Evolutionary conservation across 139 green algal genomes (phyloP).

Genomic region (Chara braunii): DNA sequence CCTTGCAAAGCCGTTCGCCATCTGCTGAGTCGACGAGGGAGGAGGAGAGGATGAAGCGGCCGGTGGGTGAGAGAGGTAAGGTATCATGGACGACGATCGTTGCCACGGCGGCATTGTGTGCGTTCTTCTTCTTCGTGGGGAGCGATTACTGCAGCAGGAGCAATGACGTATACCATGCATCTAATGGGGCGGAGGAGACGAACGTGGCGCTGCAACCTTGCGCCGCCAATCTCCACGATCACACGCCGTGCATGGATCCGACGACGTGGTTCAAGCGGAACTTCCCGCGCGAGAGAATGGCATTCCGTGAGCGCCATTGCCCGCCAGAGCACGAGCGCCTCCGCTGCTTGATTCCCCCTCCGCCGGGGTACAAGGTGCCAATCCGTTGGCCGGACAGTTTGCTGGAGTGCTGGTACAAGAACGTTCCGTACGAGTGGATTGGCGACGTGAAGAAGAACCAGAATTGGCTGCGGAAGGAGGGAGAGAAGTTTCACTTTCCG

Average conservation of each 20-base stretch:
- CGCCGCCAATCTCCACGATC: not conserved
- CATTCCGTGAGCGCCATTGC: slow-evolving; percentile 16
- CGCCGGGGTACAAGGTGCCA: slow-evolving; percentile 1
- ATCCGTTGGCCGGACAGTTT: slow-evolving; percentile 2
- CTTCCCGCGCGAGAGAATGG: not conserved
- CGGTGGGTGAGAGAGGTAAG: no score
- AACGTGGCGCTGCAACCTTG: no score
- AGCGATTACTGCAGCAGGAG: no score
- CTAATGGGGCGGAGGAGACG: no score
- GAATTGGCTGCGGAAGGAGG: slow-evolving; percentile 23
- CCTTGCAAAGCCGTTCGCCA: no score
- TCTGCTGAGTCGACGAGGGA: no score
- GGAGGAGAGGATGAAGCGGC: no score
- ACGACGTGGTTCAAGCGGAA: not conserved
- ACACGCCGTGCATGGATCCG: slow-evolving; percentile 10
- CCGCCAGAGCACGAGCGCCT: not conserved
- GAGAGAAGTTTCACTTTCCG: slow-evolving; percentile 11
- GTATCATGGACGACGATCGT: no score
- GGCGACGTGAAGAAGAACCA: slow-evolving; percentile 8
- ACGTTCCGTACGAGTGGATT: slow-evolving; percentile 20
- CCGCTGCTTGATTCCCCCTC: slow-evolving; percentile 1
- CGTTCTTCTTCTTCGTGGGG: no score
- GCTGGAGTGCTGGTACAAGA: slow-evolving; percentile 6
- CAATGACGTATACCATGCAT: no score
- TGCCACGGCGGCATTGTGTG: no score